phyloP scores from a whole-genome alignment of 2,329 filamentous ascomycete species.

The Fusarium pseudograminearum region DNA sequence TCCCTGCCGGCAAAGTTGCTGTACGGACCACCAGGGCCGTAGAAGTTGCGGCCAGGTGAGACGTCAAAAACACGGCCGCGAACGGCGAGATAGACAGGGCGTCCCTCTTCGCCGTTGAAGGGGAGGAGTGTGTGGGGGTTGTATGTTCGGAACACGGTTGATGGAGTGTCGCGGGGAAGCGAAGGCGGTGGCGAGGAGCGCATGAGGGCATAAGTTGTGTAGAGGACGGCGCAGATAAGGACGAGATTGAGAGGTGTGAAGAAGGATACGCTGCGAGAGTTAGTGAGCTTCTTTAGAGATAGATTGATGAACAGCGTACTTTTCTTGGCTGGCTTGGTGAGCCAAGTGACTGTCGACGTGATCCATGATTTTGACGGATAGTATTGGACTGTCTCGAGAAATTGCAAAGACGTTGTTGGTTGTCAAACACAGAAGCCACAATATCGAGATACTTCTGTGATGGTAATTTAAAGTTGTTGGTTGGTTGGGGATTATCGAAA shows the following conservation, averaged over 20 bases:
- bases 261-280: conserved; percentile 56
- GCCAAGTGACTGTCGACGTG: conserved; percentile 68
- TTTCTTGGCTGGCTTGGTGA: conserved; percentile 64
- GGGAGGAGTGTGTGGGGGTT: conserved; percentile 85
- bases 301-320: conserved; percentile 44
- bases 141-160: conserved; percentile 75
- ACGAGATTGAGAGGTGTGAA: conserved; percentile 73
- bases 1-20: conserved; percentile 96
- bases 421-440: not conserved
- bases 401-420: not conserved
- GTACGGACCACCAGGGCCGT: conserved; percentile 94
- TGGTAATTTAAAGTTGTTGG: conserved; percentile 10
- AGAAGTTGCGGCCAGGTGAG: conserved; percentile 87
- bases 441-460: not conserved
- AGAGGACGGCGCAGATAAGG: conserved; percentile 66
- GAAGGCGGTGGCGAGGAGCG: conserved; percentile 60
- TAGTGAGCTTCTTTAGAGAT: not conserved
- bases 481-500: not conserved
- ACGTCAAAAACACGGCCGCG: conserved; percentile 94
- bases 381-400: not conserved
- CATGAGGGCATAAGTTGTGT: conserved; percentile 69
- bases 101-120: conserved; percentile 80
- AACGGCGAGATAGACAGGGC: conserved; percentile 90
- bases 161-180: conserved; percentile 66
- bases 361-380: conserved; percentile 58